Conservation (phyloP, 2,329 filamentous ascomycete genomes). For the Penicillium oxalicum region DNA sequence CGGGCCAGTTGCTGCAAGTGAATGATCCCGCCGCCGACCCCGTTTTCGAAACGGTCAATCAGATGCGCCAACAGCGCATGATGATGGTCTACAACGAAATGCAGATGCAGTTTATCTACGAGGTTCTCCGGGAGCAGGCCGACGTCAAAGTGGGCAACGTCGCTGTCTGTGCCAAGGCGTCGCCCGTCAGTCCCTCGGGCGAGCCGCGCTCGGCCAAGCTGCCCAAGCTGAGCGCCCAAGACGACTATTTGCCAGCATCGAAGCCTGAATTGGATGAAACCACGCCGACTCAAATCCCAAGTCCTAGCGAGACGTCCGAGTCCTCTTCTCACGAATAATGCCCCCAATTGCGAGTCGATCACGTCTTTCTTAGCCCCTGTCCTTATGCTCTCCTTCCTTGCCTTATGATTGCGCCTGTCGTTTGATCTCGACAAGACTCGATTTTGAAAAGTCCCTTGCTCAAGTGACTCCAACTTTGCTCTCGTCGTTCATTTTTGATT, state of each 20-base stretch:
- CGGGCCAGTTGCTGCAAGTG: slow-evolving; percentile 57
- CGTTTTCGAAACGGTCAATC: slow-evolving; percentile 72
- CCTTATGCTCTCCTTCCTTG: not conserved
- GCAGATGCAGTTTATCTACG: slow-evolving; percentile 85
- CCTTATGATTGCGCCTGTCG: not conserved
- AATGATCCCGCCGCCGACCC: slow-evolving; percentile 54
- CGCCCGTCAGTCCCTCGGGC: slow-evolving; percentile 14
- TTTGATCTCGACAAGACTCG: not conserved
- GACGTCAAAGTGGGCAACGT: slow-evolving; percentile 30
- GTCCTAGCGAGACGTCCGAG: slow-evolving; percentile 23
- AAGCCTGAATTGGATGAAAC: slow-evolving; percentile 37
- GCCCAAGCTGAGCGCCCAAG: slow-evolving; percentile 28
- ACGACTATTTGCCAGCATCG: slow-evolving; percentile 24
- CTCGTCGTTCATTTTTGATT: not conserved
- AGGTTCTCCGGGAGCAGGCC: slow-evolving; percentile 62
- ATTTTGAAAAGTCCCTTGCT: not conserved
- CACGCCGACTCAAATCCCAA: slow-evolving; percentile 18
- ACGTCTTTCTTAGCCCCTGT: not conserved
- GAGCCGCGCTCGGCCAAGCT: slow-evolving; percentile 33
- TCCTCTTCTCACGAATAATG: slow-evolving; percentile 28
- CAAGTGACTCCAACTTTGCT: too few relatives aligned
- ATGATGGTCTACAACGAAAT: slow-evolving; percentile 90
- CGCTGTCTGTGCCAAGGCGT: slow-evolving; percentile 6
- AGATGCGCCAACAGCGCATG: slow-evolving; percentile 76
- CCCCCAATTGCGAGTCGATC: not conserved